A percentile compares a stretch with the other conserved stretches of the same genome.
Evolutionary conservation across 129 eudicot species (phyloP).

Genomic region (Escallonia rubra): DNA sequence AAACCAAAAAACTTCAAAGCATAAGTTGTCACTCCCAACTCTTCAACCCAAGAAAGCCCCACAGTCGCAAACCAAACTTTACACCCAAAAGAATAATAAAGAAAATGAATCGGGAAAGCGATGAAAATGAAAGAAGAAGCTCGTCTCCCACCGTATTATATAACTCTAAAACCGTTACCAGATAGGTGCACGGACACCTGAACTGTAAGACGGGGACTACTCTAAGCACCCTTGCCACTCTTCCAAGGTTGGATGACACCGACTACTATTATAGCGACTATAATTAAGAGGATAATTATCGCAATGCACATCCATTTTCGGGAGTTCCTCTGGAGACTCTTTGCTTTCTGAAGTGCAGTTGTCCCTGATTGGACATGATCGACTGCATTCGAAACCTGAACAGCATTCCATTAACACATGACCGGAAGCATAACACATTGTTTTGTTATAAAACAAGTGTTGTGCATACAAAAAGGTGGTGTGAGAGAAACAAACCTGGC

Average conservation of each 20-base stretch:
- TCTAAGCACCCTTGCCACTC: slow-evolving; percentile 57
- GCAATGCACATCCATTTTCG: slow-evolving; percentile 88
- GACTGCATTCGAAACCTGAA: slow-evolving; percentile 74
- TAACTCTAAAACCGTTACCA: neutral
- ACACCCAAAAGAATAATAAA: slow-evolving; percentile 2
- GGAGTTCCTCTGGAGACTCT: slow-evolving; percentile 74
- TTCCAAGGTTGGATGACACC: slow-evolving; percentile 74
- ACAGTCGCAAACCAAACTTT: slow-evolving; percentile 7
- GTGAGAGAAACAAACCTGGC: slow-evolving; percentile 54
- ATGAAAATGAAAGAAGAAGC: no score
- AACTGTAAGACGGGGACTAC: neutral
- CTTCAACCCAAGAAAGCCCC: neutral
- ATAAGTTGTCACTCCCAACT: neutral
- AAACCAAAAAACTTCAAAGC: no score
- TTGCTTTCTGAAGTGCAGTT: slow-evolving; percentile 77
- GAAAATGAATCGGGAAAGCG: neutral
- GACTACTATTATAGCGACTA: slow-evolving; percentile 49
- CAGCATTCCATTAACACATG: slow-evolving; percentile 23
- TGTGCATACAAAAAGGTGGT: slow-evolving; percentile 7
- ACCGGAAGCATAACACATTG: neutral
- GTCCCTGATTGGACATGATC: slow-evolving; percentile 86
- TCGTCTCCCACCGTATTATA: no score
- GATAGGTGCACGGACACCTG: neutral
- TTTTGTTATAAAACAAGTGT: slow-evolving; percentile 5
- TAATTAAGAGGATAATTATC: slow-evolving; percentile 57